phyloP scores from a whole-genome alignment of 2,329 filamentous ascomycete species.

The Alternaria hordeiaustralica region DNA sequence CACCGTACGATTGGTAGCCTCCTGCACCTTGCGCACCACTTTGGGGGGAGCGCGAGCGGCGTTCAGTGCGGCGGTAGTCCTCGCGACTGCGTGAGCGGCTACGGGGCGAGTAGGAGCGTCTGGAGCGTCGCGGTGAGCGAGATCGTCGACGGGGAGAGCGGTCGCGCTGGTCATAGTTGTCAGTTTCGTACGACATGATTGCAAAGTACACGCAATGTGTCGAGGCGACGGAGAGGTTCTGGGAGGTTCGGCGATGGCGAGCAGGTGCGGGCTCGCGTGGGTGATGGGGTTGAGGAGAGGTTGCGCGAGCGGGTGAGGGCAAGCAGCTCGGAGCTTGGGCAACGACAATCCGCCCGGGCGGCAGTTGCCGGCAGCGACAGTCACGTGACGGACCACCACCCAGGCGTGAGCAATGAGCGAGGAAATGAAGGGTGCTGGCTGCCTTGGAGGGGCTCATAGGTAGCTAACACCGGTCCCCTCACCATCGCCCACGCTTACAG shows the following conservation, averaged over 20 bases:
- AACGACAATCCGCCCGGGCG: conserved; percentile 28
- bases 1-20: conserved; percentile 66
- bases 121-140: conserved; percentile 55
- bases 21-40: conserved; percentile 72
- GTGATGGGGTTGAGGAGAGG: conserved; percentile 35
- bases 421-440: not conserved
- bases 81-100: conserved; percentile 80
- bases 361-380: conserved; percentile 16
- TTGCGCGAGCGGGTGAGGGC: conserved; percentile 29
- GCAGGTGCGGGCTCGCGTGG: conserved; percentile 25
- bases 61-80: conserved; percentile 54
- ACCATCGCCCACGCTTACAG: not conserved
- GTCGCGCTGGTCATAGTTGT: conserved; percentile 49
- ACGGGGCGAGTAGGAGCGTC: conserved; percentile 69
- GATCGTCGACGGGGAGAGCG: conserved; percentile 73
- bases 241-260: conserved; percentile 19
- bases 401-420: not conserved
- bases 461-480: not conserved
- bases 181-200: conserved; percentile 48
- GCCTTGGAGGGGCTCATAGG: not conserved
- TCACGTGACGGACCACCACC: conserved; percentile 19
- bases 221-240: conserved; percentile 12
- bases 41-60: conserved; percentile 82
- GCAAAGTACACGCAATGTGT: conserved; percentile 15
- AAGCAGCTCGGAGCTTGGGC: conserved; percentile 18